Evolutionary conservation across 768 basidiomycete species (phyloP), one percentile per base, ranked within the genome.

Genomic region (Kwoniella sp.): DNA sequence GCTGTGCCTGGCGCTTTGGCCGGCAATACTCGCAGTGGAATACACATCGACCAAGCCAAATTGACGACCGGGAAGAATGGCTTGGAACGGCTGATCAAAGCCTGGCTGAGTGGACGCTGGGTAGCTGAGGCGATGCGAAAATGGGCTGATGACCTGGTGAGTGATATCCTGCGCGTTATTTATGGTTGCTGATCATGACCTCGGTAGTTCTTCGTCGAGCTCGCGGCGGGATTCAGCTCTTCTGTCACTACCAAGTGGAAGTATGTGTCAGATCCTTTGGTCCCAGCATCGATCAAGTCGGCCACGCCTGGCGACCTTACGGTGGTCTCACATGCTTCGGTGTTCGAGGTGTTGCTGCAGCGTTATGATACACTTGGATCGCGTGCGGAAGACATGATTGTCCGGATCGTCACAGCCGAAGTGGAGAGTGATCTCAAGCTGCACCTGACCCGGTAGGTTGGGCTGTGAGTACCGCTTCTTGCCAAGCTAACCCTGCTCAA

Each of bases 131-230:
- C 82, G 2, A 82, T 95, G 79, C 80, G 82, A 45, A 74, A 71
- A 5, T 98, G 92, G 92, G 85, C 86, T 22, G 93, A 99, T 73
- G 91, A 96, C 37, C 59, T 87, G 69, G 92, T 95, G 56, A 63
- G 86, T 62, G 63, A 84, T 59, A 39, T 17, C 3, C 17, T 23
- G 38, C 33, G 1, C 17, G 29, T 26, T 33, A n/a, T 55, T 29
- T 29, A 2, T 29, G 26, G 2, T 19, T 3, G 3, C 9, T 28
- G 15, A 50, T 22, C 10, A 25, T 14, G 10, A 20, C n/a, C 27
- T 51, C 26, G 25, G n/a, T 64, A 95, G 91, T 91, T 90, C 75
- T 96, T 93, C 78, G 77, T 99, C 14, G 88, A 95, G 70, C 74
- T 99, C 27, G 90, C 86, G 85, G 33, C 31, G 7, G 56, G 63